phyloP scores from a whole-genome alignment of 192 early-diverging fungal genomes.

The Backusella australiensis region DNA sequence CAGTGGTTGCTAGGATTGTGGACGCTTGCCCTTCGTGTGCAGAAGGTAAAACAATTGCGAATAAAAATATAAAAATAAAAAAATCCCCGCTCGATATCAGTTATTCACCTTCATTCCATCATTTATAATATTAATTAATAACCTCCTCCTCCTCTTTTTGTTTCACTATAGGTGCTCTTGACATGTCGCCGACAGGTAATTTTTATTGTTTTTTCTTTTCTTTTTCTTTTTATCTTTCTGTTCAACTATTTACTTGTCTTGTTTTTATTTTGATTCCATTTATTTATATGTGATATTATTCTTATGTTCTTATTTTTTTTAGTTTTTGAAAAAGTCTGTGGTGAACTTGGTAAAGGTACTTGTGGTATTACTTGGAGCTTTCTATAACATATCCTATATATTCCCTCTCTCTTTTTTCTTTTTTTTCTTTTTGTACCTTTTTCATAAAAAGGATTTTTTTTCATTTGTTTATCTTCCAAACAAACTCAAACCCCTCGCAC shows the following conservation, averaged over 20 bases:
- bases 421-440: neutral
- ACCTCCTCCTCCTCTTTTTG: neutral
- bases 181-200: constrained; percentile 32
- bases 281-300: neutral
- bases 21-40: constrained; percentile 26
- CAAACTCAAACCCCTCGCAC: constrained; percentile 12
- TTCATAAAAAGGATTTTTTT: neutral
- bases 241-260: neutral
- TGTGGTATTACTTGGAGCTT: constrained; percentile 30
- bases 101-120: neutral
- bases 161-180: constrained; percentile 17
- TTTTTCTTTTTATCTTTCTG: neutral
- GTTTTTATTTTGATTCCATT: neutral
- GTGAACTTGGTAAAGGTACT: constrained; percentile 4
- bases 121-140: neutral
- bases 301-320: constrained; percentile 16
- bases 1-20: constrained; percentile 11
- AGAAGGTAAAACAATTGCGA: neutral
- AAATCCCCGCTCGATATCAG: neutral
- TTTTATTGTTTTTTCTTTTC: neutral
- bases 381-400: neutral
- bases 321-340: constrained; percentile 25
- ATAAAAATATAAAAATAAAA: neutral
- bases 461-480: neutral
- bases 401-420: neutral